Percentiles rank a stretch among this genome's conserved stretches.
phyloP scores from a whole-genome alignment of 2,329 filamentous ascomycete species.

The Diaporthe citriasiana region DNA sequence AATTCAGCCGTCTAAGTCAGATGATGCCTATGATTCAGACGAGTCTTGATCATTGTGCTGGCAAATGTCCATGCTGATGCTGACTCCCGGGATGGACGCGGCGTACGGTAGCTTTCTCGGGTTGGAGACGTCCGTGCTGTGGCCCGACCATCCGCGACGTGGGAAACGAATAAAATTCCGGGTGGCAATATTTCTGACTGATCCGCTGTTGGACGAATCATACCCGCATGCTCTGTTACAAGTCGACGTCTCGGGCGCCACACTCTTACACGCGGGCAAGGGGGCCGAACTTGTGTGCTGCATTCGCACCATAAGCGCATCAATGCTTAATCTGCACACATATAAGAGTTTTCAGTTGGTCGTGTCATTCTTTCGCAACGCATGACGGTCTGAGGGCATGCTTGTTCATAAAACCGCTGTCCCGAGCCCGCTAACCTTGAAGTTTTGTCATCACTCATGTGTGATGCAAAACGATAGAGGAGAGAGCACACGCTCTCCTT shows the following conservation, averaged over 20 bases:
- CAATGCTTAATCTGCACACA: not conserved
- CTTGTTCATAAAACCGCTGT: not conserved
- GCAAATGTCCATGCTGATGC: not conserved
- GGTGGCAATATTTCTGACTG: not conserved
- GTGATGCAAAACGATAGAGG: too few species aligned
- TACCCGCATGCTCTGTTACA: conserved; percentile 25
- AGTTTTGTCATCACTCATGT: not conserved
- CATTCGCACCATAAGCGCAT: conserved; percentile 1
- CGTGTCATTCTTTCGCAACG: not conserved
- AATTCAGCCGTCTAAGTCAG: conserved; percentile 1
- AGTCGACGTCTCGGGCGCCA: conserved; percentile 23
- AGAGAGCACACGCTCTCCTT: not conserved
- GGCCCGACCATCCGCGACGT: conserved; percentile 3
- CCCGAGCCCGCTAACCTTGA: not conserved
- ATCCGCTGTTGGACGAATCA: conserved; percentile 9
- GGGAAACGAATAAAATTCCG: not conserved
- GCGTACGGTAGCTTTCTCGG: not conserved
- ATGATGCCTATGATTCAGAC: not conserved
- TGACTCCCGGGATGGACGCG: not conserved
- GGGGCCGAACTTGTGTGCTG: not conserved
- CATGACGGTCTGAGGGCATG: conserved; percentile 4
- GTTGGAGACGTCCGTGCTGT: conserved; percentile 12
- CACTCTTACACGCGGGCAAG: not conserved
- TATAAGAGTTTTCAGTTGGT: not conserved
- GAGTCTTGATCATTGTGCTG: not conserved